Evolutionary conservation across 2,329 filamentous ascomycete species (phyloP).

Genomic region (Neophaeococcomyces mojaviensis): DNA sequence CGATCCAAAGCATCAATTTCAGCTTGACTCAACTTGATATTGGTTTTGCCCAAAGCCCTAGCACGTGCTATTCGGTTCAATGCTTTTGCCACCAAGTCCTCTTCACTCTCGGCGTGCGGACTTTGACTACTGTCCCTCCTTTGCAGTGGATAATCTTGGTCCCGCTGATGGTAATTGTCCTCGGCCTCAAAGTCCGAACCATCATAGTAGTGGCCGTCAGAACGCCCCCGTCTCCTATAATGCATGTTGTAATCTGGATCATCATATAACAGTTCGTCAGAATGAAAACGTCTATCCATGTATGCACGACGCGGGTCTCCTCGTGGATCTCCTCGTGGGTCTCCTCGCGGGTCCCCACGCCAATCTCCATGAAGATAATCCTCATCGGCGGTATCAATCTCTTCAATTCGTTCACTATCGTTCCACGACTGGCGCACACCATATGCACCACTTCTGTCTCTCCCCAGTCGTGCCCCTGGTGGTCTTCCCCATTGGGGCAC

Average conservation of each 20-base stretch:
- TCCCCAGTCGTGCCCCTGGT: slow-evolving; percentile 72
- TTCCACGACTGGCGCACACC: slow-evolving; percentile 46
- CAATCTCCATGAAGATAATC: slow-evolving; percentile 43
- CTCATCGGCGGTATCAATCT: slow-evolving; percentile 35
- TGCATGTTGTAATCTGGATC: slow-evolving; percentile 49
- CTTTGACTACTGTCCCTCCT: slow-evolving; percentile 24
- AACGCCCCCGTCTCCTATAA: slow-evolving; percentile 34
- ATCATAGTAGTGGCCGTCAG: slow-evolving; percentile 44
- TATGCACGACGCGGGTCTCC: slow-evolving; percentile 44
- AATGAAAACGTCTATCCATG: slow-evolving; percentile 43
- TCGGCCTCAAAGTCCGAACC: slow-evolving; percentile 39
- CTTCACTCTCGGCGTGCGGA: slow-evolving; percentile 59
- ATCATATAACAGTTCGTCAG: slow-evolving; percentile 56
- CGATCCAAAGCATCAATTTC: slow-evolving; percentile 76
- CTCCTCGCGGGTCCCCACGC: too few species aligned
- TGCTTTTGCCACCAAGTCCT: slow-evolving; percentile 68
- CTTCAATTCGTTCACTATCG: slow-evolving; percentile 35
- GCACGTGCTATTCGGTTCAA: slow-evolving; percentile 73
- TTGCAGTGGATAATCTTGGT: slow-evolving; percentile 4
- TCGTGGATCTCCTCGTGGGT: too few species aligned
- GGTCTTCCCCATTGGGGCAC: slow-evolving; percentile 99
- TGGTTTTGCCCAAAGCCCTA: slow-evolving; percentile 64
- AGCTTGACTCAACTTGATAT: slow-evolving; percentile 71
- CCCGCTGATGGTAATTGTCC: slow-evolving; percentile 39
- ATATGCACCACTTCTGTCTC: slow-evolving; percentile 41